A percentile compares a stretch with the other conserved stretches of the same genome.
Conservation (phyloP, 345 rosid genomes). For the Limnanthes douglasii region DNA sequence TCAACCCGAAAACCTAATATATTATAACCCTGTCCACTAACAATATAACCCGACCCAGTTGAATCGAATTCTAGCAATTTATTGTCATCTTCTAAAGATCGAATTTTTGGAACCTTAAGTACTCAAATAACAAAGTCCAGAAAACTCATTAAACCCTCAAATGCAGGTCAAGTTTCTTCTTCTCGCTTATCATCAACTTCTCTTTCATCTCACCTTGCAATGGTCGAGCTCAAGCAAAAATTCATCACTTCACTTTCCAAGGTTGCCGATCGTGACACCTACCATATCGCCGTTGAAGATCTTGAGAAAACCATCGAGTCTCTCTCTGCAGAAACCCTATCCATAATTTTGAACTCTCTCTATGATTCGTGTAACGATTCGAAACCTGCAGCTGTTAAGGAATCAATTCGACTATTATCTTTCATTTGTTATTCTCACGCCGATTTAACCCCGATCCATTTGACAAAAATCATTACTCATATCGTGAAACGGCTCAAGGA, state of each 20-base stretch:
- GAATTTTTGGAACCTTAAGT: too few species aligned
- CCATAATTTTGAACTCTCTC: constrained; percentile 72
- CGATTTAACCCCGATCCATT: constrained; percentile 47
- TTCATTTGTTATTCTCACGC: constrained; percentile 38
- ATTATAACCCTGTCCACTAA: too few species aligned
- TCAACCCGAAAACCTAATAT: too few species aligned
- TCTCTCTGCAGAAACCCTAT: constrained; percentile 59
- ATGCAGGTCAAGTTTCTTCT: constrained; percentile 11
- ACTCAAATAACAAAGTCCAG: constrained; percentile 22
- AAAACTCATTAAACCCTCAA: constrained; percentile 23
- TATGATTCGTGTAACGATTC: constrained; percentile 60
- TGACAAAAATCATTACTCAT: constrained; percentile 51
- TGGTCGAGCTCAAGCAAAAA: constrained; percentile 81
- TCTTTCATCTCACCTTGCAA: constrained; percentile 59
- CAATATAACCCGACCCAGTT: too few species aligned
- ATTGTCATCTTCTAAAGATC: too few species aligned
- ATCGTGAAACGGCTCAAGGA: constrained; percentile 68
- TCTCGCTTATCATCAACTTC: constrained; percentile 23
- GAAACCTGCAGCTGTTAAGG: constrained; percentile 74
- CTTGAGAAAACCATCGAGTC: constrained; percentile 53
- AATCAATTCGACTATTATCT: constrained; percentile 62
- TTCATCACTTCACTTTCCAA: constrained; percentile 65
- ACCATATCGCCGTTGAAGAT: constrained; percentile 84
- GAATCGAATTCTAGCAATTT: too few species aligned
- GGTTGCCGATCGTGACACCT: constrained; percentile 85